Base-by-base conservation (phyloP, 106 monocot genomes). In the Iris macrosiphon region DNA sequence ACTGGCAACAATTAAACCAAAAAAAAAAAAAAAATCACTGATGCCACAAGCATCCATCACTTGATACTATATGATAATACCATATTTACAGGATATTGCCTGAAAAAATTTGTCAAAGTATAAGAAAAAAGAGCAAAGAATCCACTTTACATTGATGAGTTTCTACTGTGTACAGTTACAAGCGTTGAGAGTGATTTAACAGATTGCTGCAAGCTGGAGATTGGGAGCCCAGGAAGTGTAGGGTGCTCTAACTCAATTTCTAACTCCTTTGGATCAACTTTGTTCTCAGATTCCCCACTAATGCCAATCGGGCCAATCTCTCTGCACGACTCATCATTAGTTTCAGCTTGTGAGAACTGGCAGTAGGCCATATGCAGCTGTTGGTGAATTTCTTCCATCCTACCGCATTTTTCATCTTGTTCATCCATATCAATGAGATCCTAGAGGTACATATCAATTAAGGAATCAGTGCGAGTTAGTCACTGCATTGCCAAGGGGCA, bases 351-450 rank as follows among this genome's bases (percentile, higher is more conserved):
- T 63, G 64, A 57, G 27, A 79, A 73, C 54, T 92, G 92, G 35
- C 70, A 53, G 61, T 86, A 92, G 2, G 82, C 79, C 6, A 75
- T 26, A 12, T 41, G 72, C 49, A 87, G 51, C 24, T 70, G 69
- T 27, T 50, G 25, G 32, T 77, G 73, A 31, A 87, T 79, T 68
- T 65, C 69, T 30, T 83, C 82, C 71, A 87, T 63, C 38, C 60
- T 70, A 4, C 92, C 82, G 10, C 46, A 69, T 22, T 70, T 62
- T 40, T 86, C 79, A 59, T 92, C 86, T 31, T 74, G 56, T 27
- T 34, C 68, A 65, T 92, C 86, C 82, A 82, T 73, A 28, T 92
- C 82, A 35, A 87, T 86, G 7, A 92, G 22, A 66, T 82, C 79
- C 92, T 91, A 65, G 0, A 24, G 12, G 3, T 17, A 55, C 15